These are phyloP conservation scores for Pinus tabuliformis DNA, from an alignment of 75 land plant species.

Conservation along the genomic window DNA sequence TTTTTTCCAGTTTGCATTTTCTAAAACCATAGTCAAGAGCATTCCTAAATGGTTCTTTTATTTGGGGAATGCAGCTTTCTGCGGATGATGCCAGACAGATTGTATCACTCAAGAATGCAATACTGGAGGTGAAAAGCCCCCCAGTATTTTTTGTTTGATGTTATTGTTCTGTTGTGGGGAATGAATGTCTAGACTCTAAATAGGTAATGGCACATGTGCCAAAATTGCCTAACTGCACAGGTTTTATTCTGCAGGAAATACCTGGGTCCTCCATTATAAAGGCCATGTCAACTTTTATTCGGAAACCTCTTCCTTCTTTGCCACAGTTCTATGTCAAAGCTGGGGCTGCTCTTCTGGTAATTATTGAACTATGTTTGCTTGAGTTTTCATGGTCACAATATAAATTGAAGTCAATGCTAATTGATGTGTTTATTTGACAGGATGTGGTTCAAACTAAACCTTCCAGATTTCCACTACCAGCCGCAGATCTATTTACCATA, in stretches of 20 bases:
- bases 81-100: constrained; percentile 60
- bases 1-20: neutral
- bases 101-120: constrained; percentile 43
- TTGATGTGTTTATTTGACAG: constrained; percentile 26
- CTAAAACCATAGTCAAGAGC: neutral
- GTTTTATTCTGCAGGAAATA: constrained; percentile 29
- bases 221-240: neutral
- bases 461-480: constrained; percentile 48
- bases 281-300: constrained; percentile 38
- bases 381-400: neutral
- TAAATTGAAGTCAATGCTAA: constrained; percentile 3
- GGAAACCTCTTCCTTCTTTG: constrained; percentile 39
- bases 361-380: constrained; percentile 1
- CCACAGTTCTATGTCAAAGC: constrained; percentile 68
- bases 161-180: neutral
- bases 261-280: constrained; percentile 54
- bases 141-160: constrained; percentile 1
- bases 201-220: neutral
- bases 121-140: constrained; percentile 55
- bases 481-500: constrained; percentile 60
- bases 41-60: neutral
- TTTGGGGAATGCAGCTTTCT: constrained; percentile 53
- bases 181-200: neutral
- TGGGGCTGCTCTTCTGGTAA: constrained; percentile 72
- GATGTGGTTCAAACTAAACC: constrained; percentile 65